Conservation (phyloP, 148 eudicot genomes). For the Pouteria glomerata region DNA sequence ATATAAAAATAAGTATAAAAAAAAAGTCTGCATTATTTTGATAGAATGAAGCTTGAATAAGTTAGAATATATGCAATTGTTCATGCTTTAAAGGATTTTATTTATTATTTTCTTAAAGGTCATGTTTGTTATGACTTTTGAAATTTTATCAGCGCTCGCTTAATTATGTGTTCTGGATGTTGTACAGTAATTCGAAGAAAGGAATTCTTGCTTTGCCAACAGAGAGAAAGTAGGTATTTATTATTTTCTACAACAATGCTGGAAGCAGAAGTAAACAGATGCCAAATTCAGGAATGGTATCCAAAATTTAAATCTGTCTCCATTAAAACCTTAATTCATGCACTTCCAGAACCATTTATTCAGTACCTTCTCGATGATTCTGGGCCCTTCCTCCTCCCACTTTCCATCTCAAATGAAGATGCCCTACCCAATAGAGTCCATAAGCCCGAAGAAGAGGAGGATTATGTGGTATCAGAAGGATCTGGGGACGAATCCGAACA, state of each 20-base stretch:
- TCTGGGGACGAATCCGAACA: conserved; percentile 73
- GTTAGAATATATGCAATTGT: no score
- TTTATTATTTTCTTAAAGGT: no score
- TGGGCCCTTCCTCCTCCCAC: conserved; percentile 79
- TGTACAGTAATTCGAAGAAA: neutral
- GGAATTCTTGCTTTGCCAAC: neutral
- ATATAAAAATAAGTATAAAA: no score
- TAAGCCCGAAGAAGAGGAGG: conserved; percentile 87
- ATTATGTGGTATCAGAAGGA: conserved; percentile 57
- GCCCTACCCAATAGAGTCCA: conserved; percentile 79
- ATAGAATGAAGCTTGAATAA: no score
- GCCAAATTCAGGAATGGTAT: conserved; percentile 94
- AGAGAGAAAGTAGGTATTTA: neutral
- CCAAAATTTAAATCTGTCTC: conserved; percentile 68
- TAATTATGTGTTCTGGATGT: neutral
- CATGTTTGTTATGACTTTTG: no score
- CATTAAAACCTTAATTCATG: conserved; percentile 54
- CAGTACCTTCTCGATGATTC: conserved; percentile 73
- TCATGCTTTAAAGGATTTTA: no score
- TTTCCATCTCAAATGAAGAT: conserved; percentile 56
- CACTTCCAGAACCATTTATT: conserved; percentile 80
- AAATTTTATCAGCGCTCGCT: neutral
- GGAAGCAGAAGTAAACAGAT: conserved; percentile 66
- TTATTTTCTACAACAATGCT: conserved; percentile 33
- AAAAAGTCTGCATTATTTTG: no score